Percentiles rank a stretch among this genome's conserved stretches.
phyloP scores from a whole-genome alignment of 176 grass and related monocot species.

The Chloris gayana region DNA sequence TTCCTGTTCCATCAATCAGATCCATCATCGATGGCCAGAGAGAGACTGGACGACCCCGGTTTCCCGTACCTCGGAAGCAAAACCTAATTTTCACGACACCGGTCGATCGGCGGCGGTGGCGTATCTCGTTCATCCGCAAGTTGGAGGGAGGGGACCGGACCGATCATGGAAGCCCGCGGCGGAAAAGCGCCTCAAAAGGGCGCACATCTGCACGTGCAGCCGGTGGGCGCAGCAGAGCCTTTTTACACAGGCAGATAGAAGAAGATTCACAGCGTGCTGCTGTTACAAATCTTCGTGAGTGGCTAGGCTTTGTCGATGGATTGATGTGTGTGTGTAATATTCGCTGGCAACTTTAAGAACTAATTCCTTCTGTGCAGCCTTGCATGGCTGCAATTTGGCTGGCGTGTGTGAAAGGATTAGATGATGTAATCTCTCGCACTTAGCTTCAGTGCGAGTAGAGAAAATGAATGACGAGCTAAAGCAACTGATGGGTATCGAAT shows the following conservation, averaged over 20 bases:
- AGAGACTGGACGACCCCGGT: neutral
- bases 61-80: neutral
- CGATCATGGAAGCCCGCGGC: neutral
- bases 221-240: neutral
- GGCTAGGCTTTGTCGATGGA: neutral
- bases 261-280: neutral
- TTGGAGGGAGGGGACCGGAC: neutral
- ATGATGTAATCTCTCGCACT: too few species aligned
- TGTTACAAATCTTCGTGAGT: neutral
- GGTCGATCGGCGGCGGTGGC: too few species aligned
- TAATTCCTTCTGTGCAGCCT: neutral
- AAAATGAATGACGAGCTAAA: too few species aligned
- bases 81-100: neutral
- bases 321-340: neutral
- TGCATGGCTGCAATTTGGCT: too few species aligned
- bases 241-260: neutral
- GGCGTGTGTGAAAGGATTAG: too few species aligned
- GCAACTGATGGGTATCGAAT: too few species aligned
- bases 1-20: neutral
- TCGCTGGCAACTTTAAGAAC: neutral
- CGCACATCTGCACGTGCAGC: neutral
- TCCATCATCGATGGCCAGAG: neutral
- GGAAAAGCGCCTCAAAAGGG: neutral
- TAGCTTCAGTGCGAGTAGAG: too few species aligned
- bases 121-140: neutral